Conservation (phyloP, 495 filamentous ascomycete genomes). For the Letharia lupina region DNA sequence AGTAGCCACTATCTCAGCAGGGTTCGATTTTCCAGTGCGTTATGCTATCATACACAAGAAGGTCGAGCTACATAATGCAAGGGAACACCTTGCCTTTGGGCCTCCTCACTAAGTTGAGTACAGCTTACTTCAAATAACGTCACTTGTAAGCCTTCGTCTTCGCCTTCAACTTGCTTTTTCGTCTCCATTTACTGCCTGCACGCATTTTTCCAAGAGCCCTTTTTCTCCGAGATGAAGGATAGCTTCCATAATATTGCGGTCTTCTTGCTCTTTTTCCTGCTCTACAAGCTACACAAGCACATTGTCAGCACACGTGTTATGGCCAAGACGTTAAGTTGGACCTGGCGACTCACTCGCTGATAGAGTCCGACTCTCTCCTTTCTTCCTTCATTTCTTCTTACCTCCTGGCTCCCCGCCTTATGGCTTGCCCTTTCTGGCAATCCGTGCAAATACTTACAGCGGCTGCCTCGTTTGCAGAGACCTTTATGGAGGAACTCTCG, state of each 20-base stretch:
- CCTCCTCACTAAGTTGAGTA: not conserved
- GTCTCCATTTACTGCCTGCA: not conserved
- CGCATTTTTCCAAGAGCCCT: conserved; percentile 27
- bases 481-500: conserved; percentile 11
- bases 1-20: not conserved
- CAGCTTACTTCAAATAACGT: not conserved
- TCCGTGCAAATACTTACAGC: conserved; percentile 9
- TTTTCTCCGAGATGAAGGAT: conserved; percentile 40
- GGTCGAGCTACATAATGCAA: not conserved
- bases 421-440: conserved; percentile 11
- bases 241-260: conserved; percentile 38
- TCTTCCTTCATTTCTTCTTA: not conserved
- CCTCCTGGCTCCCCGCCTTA: not conserved
- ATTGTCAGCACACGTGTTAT: conserved; percentile 18
- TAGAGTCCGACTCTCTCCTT: conserved; percentile 18
- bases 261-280: conserved; percentile 39
- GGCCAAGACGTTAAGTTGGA: not conserved
- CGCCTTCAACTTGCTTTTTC: not conserved
- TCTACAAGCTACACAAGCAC: conserved; percentile 35
- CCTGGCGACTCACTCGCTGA: conserved; percentile 13
- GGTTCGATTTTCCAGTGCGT: not conserved
- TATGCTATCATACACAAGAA: not conserved
- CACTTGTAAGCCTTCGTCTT: not conserved
- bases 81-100: not conserved
- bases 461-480: conserved; percentile 12